Base-by-base conservation (phyloP, 2,329 filamentous ascomycete species). In the Aspergillus pseudoglaucus region DNA sequence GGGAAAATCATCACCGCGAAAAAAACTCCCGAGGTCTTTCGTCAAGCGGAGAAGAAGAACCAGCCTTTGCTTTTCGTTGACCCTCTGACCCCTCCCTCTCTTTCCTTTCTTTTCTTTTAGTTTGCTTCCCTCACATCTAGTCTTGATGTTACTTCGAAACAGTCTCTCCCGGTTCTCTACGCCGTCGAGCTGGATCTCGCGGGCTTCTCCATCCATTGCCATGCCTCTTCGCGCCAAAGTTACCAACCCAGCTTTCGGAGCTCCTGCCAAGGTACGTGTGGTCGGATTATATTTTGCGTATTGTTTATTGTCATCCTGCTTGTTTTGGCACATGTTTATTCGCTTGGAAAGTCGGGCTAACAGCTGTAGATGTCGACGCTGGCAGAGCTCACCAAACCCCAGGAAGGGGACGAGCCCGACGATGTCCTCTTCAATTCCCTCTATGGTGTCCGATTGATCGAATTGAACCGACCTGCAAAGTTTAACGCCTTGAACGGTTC, bases 381-480 rank as follows among this genome's bases (percentile, higher is more conserved):
- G 15, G 44, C 63, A 20, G 58, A 65, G 30, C 56, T 64, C 35
- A 64, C 68, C 57, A 80, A 76, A 62, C 79, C 85, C 59, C 75
- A 80, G 46, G 76, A 78, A 20, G 79, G 73, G 49, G 89, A 96
- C 69, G 84, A 90, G 46, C 77, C 84, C 53, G 84, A 95, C 66
- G 93, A 98, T 80, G 93, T 98, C 57, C 77, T 95, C 51, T 98
- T 98, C 78, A 83, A 83, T 70, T 89, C 83, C 64, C 79, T 86
- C 60, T 95, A 93, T 70, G 93, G 93, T 54, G 80, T 97, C 44
- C 88, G 93, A 53, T 90, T 86, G 58, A 84, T 98, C 63, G 87
- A 95, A 73, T 86, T 98, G 58, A 98, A 98, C 75, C 84, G 93
- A 50, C 93, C 91, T 5, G 78, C 81, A 64, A 95, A 96, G 75